A percentile compares a stretch with the other conserved stretches of the same genome.
Conservation (phyloP, 2,329 filamentous ascomycete species). For the Sclerotinia sclerotiorum region DNA sequence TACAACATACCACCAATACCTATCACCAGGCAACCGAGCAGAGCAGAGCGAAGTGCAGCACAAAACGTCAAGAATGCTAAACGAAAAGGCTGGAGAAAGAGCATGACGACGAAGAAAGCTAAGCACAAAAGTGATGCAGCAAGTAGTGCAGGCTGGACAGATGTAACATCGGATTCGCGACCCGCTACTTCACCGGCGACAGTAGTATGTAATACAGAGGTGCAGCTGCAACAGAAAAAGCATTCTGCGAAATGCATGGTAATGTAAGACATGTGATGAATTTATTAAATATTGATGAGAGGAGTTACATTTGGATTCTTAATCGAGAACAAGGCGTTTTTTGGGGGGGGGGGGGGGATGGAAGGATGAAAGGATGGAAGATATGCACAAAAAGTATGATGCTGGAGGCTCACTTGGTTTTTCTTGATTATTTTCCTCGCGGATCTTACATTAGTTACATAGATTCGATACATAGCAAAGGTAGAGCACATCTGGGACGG, state of each 20-base stretch:
- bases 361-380: neutral
- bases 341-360: too few species aligned
- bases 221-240: neutral
- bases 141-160: slow-evolving; percentile 54
- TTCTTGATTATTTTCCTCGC: neutral
- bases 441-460: neutral
- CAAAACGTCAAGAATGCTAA: slow-evolving; percentile 63
- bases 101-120: slow-evolving; percentile 42
- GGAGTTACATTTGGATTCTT: neutral
- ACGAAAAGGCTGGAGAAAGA: slow-evolving; percentile 54
- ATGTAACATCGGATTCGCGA: slow-evolving; percentile 42
- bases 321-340: neutral
- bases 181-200: slow-evolving; percentile 26
- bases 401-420: neutral
- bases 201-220: neutral
- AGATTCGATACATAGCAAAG: neutral
- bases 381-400: neutral
- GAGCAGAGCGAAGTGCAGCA: slow-evolving; percentile 59
- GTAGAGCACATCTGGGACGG: neutral
- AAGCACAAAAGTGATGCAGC: slow-evolving; percentile 45
- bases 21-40: slow-evolving; percentile 45
- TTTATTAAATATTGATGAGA: neutral
- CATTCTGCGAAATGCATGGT: slow-evolving; percentile 2
- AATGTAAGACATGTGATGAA: neutral
- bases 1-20: slow-evolving; percentile 24